Base-by-base conservation (phyloP, 139 green algal genomes). In the Chloropicon primus region DNA sequence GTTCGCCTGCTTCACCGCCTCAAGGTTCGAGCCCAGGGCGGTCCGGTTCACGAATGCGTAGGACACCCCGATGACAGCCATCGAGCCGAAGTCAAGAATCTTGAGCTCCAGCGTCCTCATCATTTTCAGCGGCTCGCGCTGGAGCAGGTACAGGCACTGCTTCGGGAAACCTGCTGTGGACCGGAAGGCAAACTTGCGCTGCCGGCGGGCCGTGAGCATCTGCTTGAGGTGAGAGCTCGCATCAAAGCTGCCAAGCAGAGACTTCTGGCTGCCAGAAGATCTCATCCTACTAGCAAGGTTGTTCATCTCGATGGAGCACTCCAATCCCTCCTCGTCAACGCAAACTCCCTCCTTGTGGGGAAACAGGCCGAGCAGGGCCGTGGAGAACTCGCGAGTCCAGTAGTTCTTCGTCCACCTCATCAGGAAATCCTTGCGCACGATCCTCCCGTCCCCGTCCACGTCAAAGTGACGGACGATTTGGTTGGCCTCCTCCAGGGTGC, bases 381-480 rank as follows among this genome's bases (percentile, higher is more conserved):
- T 62, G 41, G 41, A 62, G 41, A 62, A 62, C 41, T 62, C 41
- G 10, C 41, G 5, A 5, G 41, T 62, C 41, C 41, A 74, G 71
- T 74, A 74, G 23, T 74, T 27, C 23, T 74, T 74, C 5, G 71
- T 74, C 23, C 23, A 26, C 71, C 23, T 74, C 71, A 28, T 26
- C 71, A 74, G 5, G 17, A 74, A 74, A 5, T 74, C 71, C 71
- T 74, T 27, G 71, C 23, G 24, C 71, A 26, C 71, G 71, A 74
- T 74, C 71, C 24, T 27, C 5, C 71, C 71, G 71, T 27, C 24
- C 17, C 71, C 71, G 17, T 74, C 71, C 5, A 80, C 72, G 26
- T 80, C 81, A 78, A 89, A 80, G 41, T 89, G 79, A 21, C 28
- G 29, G 27, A 84, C 77, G 28, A 89, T 81, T 22, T 80, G 78